Evolutionary conservation across 768 basidiomycete species (phyloP).

Genomic region (Phlebiopsis gigantea): DNA sequence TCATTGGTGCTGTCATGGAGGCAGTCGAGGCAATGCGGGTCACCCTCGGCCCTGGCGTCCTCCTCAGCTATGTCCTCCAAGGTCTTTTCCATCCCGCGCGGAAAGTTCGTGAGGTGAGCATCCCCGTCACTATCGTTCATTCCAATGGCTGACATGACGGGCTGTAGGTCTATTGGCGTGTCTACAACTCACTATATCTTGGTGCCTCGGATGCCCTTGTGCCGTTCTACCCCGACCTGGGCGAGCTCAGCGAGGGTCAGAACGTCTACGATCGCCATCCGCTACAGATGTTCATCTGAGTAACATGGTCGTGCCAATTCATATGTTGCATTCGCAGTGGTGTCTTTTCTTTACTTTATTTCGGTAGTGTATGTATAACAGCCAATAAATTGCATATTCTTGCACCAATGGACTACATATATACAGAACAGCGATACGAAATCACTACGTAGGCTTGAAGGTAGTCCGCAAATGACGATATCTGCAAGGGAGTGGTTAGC

Average conservation of each 20-base stretch:
- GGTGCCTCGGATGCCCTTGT: slow-evolving; percentile 90
- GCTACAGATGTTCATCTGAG: slow-evolving; percentile 74
- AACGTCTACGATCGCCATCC: slow-evolving; percentile 85
- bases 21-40: slow-evolving; percentile 97
- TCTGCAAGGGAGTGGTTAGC: too few species aligned
- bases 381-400: not conserved
- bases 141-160: not conserved
- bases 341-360: not conserved
- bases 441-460: too few species aligned
- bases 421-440: too few species aligned
- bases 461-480: too few species aligned
- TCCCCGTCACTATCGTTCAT: not conserved
- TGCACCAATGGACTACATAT: not conserved
- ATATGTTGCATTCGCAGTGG: not conserved
- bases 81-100: slow-evolving; percentile 97
- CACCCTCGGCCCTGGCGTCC: slow-evolving; percentile 87
- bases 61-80: slow-evolving; percentile 89
- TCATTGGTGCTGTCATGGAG: slow-evolving; percentile 97
- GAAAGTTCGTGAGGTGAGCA: slow-evolving; percentile 86
- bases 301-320: not conserved
- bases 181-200: slow-evolving; percentile 93
- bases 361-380: slow-evolving; percentile 13
- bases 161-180: slow-evolving; percentile 78
- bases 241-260: slow-evolving; percentile 84
- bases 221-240: slow-evolving; percentile 90